Evolutionary conservation across 2,329 filamentous ascomycete genomes (phyloP).

Genomic region (Aspergillus ibericus): DNA sequence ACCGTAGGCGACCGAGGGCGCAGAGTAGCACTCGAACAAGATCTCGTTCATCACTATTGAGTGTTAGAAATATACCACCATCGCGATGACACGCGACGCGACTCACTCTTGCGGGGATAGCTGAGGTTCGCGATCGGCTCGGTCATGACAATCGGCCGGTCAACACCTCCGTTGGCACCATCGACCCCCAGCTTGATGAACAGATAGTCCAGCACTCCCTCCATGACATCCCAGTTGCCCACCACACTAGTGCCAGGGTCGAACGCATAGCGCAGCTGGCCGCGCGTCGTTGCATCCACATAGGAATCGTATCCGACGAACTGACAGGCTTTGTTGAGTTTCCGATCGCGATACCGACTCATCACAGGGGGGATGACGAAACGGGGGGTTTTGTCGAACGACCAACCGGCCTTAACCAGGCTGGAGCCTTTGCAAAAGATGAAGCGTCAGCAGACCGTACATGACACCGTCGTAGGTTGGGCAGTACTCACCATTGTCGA

Average conservation of each 20-base stretch:
- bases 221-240: constrained; percentile 97
- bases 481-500: constrained; percentile 78
- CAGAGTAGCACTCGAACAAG: constrained; percentile 91
- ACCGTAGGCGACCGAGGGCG: constrained; percentile 86
- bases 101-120: constrained; percentile 83
- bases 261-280: constrained; percentile 87
- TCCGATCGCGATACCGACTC: constrained; percentile 93
- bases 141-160: constrained; percentile 89
- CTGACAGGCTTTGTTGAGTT: constrained; percentile 84
- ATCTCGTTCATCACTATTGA: constrained; percentile 89
- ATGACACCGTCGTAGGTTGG: too few species aligned
- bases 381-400: constrained; percentile 80
- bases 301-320: constrained; percentile 94
- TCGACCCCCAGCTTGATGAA: constrained; percentile 93
- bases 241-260: constrained; percentile 88
- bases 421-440: constrained; percentile 68
- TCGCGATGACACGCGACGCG: neutral
- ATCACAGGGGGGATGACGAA: constrained; percentile 84
- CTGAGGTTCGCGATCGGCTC: constrained; percentile 88
- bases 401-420: constrained; percentile 89
- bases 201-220: constrained; percentile 88
- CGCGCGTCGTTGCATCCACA: constrained; percentile 86
- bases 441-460: neutral
- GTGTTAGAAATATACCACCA: constrained; percentile 20
- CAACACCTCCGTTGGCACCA: constrained; percentile 68